Base-by-base conservation (phyloP, 2,329 filamentous ascomycete genomes). In the Ascochyta rabiei region DNA sequence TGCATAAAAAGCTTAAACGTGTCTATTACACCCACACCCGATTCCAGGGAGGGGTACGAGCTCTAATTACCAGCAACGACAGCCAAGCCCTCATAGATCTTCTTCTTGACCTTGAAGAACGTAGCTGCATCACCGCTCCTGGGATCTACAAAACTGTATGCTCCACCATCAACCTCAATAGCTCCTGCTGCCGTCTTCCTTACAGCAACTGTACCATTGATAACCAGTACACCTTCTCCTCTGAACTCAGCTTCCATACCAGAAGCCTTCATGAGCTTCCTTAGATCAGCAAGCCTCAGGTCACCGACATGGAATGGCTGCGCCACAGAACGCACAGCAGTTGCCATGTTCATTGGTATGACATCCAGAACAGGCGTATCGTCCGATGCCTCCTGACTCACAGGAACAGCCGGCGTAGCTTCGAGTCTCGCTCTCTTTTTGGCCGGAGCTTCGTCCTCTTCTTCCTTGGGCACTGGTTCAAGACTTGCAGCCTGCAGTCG, bases 221-320 rank as follows among this genome's bases (percentile, higher is more conserved):
- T 88, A 9, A 99, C 83, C 53, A 99, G 80, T 8, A 89, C 96
- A 58, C 95, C 95, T 75, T 98, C 93, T 44, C 95, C 95, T 44
- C 91, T 84, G 75, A 98, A 97, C 74, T 97, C 95, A 1, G 93
- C 93, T 13, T 86, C 87, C 77, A 97, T 92, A 0, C 93, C 92
- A 16, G 61, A 84, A 13, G 84, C 81, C 67, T 91, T 88, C 86
- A 99, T 90, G 18, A 93, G 84, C 56, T 90, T 88, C 46, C 95
- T 84, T 54, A 99, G 80, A 73, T 98, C 93, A 0, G 93, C 91
- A 16, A 99, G 84, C 19, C 93, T 85, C 37, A 98, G 79, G 73
- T 99, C 95, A 59, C 95, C 95, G 3, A 99, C 95, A 73, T 98
- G 95, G 40, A 99, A 86, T 10, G 95, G 92, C 61, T 93, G 91